These are phyloP conservation scores for Choiromyces venosus DNA, from an alignment of 495 filamentous ascomycete species.

Conservation along the genomic window DNA sequence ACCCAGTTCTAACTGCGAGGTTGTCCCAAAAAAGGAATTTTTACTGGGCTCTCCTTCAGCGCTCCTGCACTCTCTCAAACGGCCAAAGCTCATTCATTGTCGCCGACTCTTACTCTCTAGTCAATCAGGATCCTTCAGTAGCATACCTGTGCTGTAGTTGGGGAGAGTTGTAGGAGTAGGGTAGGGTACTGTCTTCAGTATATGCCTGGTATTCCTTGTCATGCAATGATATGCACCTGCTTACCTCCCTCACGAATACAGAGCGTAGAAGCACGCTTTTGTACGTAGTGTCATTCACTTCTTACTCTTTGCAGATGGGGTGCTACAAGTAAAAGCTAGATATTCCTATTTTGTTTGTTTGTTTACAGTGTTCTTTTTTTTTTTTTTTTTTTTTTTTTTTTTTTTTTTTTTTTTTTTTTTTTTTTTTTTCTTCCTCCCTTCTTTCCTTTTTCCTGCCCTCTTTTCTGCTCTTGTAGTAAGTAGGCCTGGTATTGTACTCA, in stretches of 20 bases:
- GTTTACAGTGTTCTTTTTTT: conserved; percentile 11
- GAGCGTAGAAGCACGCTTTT: neutral
- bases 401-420: conserved; percentile 10
- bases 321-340: conserved; percentile 11
- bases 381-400: conserved; percentile 11
- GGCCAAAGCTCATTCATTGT: conserved; percentile 13
- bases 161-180: neutral
- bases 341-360: conserved; percentile 26
- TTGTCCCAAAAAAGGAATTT: conserved; percentile 26
- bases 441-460: neutral
- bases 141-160: neutral
- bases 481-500: neutral
- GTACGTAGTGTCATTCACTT: neutral
- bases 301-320: conserved; percentile 20
- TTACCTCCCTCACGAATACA: neutral
- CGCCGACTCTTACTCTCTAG: neutral
- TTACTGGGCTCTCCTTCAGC: conserved; percentile 15
- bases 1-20: conserved; percentile 33
- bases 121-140: neutral
- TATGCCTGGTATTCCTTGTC: neutral
- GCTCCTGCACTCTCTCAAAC: conserved; percentile 28
- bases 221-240: neutral
- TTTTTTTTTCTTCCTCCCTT: neutral
- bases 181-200: neutral
- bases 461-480: neutral